Base-by-base conservation (phyloP, 331 rosid species). In the Cydonia oblonga region DNA sequence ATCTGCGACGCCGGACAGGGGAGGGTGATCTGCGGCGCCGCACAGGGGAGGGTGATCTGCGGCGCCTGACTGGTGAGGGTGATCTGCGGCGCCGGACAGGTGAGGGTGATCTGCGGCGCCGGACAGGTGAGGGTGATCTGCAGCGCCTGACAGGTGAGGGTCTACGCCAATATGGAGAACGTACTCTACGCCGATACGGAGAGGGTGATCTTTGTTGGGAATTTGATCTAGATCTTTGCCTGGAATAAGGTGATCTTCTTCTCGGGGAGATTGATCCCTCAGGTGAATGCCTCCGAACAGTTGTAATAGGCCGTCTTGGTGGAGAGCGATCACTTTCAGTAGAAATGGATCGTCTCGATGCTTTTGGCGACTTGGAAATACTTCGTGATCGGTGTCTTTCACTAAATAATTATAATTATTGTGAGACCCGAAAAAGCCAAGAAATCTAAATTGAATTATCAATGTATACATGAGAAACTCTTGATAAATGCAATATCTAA, bases 191-290 rank as follows among this genome's bases (percentile, higher is more conserved):
- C 12, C 29, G 30, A 19, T 59, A 23, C 3, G 78, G 81, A 44
- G 86, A 82, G 11, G 71, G 79, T 19, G 88, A 76, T 62, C 78
- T 72, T 49, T 12, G 68, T 1, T 10, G 78, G 61, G 93, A 88
- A 28, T 69, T 77, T 12, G 95, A 88, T 80, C 96, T 79, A 10
- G 91, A 88, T 82, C 96, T 89, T 75, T 85, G 70, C 86, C 92
- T 80, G 14, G 81, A 84, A 76, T 84, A 76, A 68, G 83, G 58
- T 65, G 64, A 54, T 76, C 91, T 85, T 54, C 78, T 79, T 28
- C 75, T 69, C 9, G 83, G 87, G 54, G 90, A 85, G 70, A 73
- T 75, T 61, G 97, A 90, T 40, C 72, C 80, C 38, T 77, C 63
- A 2, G 81, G 91, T 22, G 90, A 87, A 79, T 66, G 88, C 83